phyloP scores from a whole-genome alignment of 768 basidiomycete genomes.

The Udeniomyces megalosporus region DNA sequence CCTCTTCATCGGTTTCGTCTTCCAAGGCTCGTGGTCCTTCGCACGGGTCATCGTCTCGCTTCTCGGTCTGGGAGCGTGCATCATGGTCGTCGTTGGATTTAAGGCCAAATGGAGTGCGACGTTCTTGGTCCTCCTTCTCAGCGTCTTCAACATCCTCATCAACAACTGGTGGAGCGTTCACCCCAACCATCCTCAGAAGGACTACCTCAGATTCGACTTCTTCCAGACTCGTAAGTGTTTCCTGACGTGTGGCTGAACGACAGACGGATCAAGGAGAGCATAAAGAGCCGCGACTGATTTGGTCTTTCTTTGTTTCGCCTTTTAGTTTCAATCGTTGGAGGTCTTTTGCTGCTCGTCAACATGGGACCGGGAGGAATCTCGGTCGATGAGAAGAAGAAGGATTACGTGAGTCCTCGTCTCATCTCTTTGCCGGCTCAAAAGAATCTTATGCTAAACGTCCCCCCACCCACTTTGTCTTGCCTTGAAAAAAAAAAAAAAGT shows the following conservation, averaged over 20 bases:
- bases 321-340: constrained; percentile 71
- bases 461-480: no score
- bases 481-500: no score
- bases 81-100: constrained; percentile 96
- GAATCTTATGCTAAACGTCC: no score
- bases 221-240: constrained; percentile 34
- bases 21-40: constrained; percentile 83
- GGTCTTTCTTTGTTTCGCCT: background rate
- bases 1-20: constrained; percentile 93
- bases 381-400: constrained; percentile 99
- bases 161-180: constrained; percentile 99
- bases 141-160: constrained; percentile 89
- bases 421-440: no score
- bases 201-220: constrained; percentile 98
- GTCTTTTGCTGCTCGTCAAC: constrained; percentile 90
- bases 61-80: constrained; percentile 75
- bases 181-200: constrained; percentile 79
- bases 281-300: background rate
- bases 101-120: constrained; percentile 98
- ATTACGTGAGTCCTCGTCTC: constrained; percentile 31
- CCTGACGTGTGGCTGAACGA: no score
- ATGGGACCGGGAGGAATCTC: constrained; percentile 96
- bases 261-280: background rate
- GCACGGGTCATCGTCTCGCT: constrained; percentile 73
- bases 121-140: constrained; percentile 81